Conservation (phyloP, 768 basidiomycete genomes). For the Russula griseocarnosa region DNA sequence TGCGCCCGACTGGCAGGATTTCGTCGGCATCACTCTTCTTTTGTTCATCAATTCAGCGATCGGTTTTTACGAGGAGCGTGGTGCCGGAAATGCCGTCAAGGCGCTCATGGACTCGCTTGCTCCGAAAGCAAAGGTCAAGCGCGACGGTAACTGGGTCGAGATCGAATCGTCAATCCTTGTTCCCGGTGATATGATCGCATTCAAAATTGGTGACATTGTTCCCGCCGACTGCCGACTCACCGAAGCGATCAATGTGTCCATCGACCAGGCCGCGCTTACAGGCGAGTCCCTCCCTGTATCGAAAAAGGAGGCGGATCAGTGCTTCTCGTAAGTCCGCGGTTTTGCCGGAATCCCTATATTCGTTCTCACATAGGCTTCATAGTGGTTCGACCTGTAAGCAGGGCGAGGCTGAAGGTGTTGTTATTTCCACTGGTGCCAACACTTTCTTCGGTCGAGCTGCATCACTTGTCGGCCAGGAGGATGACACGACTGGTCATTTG, state of each 20-base stretch:
- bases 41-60: constrained; percentile 93
- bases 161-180: constrained; percentile 88
- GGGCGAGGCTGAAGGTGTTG: constrained; percentile 97
- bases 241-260: constrained; percentile 95
- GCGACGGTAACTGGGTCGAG: constrained; percentile 79
- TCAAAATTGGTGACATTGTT: constrained; percentile 99
- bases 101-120: constrained; percentile 99
- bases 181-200: constrained; percentile 92
- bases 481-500: constrained; percentile 96
- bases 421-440: constrained; percentile 97
- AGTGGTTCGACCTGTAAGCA: constrained; percentile 98
- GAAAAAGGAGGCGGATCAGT: constrained; percentile 94
- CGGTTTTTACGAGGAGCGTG: constrained; percentile 97
- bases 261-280: constrained; percentile 96
- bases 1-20: constrained; percentile 96
- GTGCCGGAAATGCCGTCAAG: constrained; percentile 98
- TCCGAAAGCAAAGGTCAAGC: constrained; percentile 93
- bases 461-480: constrained; percentile 94
- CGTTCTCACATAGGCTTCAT: constrained; percentile 20
- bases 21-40: constrained; percentile 90
- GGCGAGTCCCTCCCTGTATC: constrained; percentile 92
- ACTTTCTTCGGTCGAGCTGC: constrained; percentile 99
- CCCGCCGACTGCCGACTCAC: constrained; percentile 97
- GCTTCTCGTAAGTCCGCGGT: constrained; percentile 81
- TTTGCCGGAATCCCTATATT: constrained; percentile 15